A percentile compares a stretch with the other conserved stretches of the same genome.
Conservation (phyloP, 345 rosid species). For the Rhodomyrtus tomentosa region DNA sequence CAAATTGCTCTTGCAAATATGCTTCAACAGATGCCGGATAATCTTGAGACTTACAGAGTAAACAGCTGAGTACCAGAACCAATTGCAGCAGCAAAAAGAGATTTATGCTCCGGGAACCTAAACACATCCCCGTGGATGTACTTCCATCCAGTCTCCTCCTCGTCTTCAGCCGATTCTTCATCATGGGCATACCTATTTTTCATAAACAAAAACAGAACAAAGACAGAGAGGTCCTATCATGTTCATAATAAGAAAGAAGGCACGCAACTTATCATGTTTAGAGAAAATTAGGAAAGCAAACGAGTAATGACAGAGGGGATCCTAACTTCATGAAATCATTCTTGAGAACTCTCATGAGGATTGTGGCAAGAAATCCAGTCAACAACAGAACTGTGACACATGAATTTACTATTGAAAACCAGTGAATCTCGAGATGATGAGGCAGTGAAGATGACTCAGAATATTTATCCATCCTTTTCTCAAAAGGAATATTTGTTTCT, state of each 20-base stretch:
- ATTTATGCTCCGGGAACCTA: slow-evolving; percentile 29
- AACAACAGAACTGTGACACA: slow-evolving; percentile 40
- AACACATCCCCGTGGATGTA: slow-evolving; percentile 42
- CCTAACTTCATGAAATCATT: slow-evolving; percentile 34
- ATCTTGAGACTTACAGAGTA: slow-evolving; percentile 24
- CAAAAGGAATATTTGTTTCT: slow-evolving; percentile 28
- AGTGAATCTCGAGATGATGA: slow-evolving; percentile 37
- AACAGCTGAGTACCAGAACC: slow-evolving; percentile 44
- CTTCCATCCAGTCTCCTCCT: slow-evolving; percentile 47
- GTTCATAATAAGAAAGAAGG: background rate
- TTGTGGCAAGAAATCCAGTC: slow-evolving; percentile 40
- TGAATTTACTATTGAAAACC: slow-evolving; percentile 41
- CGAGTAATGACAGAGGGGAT: background rate
- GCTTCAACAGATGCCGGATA: background rate
- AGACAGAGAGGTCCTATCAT: background rate
- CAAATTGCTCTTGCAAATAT: background rate
- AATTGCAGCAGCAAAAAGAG: slow-evolving; percentile 34
- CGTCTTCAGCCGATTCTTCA: slow-evolving; percentile 34
- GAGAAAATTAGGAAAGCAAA: background rate
- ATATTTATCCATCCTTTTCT: slow-evolving; percentile 39
- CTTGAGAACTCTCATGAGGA: slow-evolving; percentile 43
- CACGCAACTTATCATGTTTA: background rate
- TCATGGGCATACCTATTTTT: slow-evolving; percentile 31
- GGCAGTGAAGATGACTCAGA: slow-evolving; percentile 33
- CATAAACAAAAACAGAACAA: background rate